Evolutionary conservation across 306 rosid genomes (phyloP).

Genomic region (Astragalus glycyphyllos): DNA sequence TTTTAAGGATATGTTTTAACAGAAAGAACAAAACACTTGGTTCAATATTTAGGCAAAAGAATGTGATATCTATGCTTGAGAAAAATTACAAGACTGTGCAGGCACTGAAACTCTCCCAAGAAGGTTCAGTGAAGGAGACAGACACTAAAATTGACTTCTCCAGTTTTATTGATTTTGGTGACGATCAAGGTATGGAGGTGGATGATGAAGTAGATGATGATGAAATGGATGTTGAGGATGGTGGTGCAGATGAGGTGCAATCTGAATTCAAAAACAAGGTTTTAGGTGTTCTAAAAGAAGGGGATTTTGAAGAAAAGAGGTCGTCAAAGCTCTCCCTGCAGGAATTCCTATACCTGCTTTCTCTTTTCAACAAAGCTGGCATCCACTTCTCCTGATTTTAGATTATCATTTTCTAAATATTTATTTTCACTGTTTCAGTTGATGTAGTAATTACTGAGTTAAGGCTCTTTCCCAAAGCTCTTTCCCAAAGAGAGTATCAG

Average conservation of each 20-base stretch:
- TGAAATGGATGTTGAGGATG: constrained; percentile 70
- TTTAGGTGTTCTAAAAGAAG: constrained; percentile 72
- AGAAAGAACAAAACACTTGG: constrained; percentile 96
- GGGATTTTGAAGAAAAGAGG: constrained; percentile 87
- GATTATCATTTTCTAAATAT: not conserved
- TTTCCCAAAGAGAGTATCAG: constrained; percentile 6
- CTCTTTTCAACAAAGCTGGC: constrained; percentile 83
- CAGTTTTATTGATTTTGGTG: constrained; percentile 55
- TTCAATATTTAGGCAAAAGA: constrained; percentile 83
- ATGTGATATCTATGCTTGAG: constrained; percentile 75
- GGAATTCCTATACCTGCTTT: constrained; percentile 75
- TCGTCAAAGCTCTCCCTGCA: constrained; percentile 84
- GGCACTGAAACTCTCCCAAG: constrained; percentile 56
- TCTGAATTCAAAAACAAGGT: constrained; percentile 89
- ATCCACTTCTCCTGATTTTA: constrained; percentile 71
- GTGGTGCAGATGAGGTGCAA: constrained; percentile 57
- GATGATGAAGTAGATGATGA: constrained; percentile 62
- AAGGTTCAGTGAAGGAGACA: constrained; percentile 46
- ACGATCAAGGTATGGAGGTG: constrained; percentile 56
- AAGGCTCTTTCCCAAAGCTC: not conserved
- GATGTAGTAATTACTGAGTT: not conserved
- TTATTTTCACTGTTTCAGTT: not conserved
- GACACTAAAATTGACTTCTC: constrained; percentile 48
- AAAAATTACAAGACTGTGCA: constrained; percentile 81
- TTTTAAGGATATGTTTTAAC: constrained; percentile 78